A percentile compares a stretch with the other conserved stretches of the same genome.
phyloP scores from a whole-genome alignment of 805 yeast species.

The Kodamaea sagamina region DNA sequence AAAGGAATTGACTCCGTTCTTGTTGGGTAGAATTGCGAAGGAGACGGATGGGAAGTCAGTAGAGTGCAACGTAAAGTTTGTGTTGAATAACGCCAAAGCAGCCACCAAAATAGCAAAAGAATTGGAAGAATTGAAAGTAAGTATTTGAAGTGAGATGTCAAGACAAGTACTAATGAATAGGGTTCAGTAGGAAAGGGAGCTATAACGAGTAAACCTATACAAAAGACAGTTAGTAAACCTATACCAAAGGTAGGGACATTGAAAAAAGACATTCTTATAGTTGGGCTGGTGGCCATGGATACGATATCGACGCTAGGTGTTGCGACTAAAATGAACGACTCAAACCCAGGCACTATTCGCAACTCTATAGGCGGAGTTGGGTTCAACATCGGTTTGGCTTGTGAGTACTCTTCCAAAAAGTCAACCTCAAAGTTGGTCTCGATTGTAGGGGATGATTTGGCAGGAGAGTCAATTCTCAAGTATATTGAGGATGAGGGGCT shows the following conservation, averaged over 20 bases:
- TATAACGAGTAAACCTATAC: background rate
- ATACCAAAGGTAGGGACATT: too few species aligned
- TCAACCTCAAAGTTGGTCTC: constrained; percentile 51
- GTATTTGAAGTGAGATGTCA: constrained; percentile 9
- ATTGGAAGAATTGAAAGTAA: constrained; percentile 39
- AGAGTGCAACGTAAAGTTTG: constrained; percentile 70
- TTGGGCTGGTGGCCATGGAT: constrained; percentile 82
- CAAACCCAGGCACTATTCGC: constrained; percentile 66
- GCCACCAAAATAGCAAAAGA: constrained; percentile 69
- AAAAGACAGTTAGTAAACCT: background rate
- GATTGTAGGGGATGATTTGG: constrained; percentile 59
- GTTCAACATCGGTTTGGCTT: constrained; percentile 71
- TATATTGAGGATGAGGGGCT: constrained; percentile 28
- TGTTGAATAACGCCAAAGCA: constrained; percentile 68
- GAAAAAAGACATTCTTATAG: constrained; percentile 37
- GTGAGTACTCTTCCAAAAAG: constrained; percentile 32
- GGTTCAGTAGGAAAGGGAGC: constrained; percentile 1
- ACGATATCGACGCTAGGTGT: constrained; percentile 53
- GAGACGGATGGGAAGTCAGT: constrained; percentile 73
- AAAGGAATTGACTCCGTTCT: constrained; percentile 77
- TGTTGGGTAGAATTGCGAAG: constrained; percentile 62
- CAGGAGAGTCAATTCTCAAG: constrained; percentile 45
- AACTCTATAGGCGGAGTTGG: constrained; percentile 84
- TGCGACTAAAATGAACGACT: constrained; percentile 48
- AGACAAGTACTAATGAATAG: constrained; percentile 9